Percentiles rank a stretch among this genome's conserved stretches.
These are phyloP conservation scores for Ochetophila trinervis DNA, from an alignment of 306 rosid genomes.

Conservation along the genomic window DNA sequence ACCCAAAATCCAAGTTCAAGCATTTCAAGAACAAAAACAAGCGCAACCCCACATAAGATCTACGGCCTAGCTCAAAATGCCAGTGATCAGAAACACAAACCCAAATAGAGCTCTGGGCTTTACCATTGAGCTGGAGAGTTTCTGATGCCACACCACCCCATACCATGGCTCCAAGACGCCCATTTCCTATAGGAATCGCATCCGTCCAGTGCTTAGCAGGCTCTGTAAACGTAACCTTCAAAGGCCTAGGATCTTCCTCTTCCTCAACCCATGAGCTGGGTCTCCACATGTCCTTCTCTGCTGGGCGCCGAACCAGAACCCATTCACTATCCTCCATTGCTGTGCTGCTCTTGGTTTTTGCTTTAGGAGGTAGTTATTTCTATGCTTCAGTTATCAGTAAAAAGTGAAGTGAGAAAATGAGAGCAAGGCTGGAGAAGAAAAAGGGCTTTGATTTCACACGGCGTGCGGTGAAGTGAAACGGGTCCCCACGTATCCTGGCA, in stretches of 20 bases:
- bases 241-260: slow-evolving; percentile 42
- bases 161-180: slow-evolving; percentile 89
- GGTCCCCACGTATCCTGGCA: slow-evolving; percentile 5
- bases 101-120: neutral
- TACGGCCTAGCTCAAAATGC: neutral
- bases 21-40: neutral
- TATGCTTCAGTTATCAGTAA: slow-evolving; percentile 8
- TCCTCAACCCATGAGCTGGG: slow-evolving; percentile 38
- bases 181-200: slow-evolving; percentile 90
- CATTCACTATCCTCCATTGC: slow-evolving; percentile 47
- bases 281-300: slow-evolving; percentile 54
- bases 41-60: neutral
- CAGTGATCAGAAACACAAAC: neutral
- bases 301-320: slow-evolving; percentile 41
- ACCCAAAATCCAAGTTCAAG: neutral
- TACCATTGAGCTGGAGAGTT: slow-evolving; percentile 87
- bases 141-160: slow-evolving; percentile 82
- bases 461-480: neutral
- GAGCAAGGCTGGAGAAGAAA: neutral
- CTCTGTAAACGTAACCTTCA: slow-evolving; percentile 59
- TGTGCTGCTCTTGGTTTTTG: too few species aligned
- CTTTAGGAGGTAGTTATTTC: too few species aligned
- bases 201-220: slow-evolving; percentile 83
- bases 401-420: neutral
- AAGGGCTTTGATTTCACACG: slow-evolving; percentile 1